These are phyloP conservation scores for Orychophragmus violaceus DNA, from an alignment of 345 rosid genomes.

Conservation along the genomic window DNA sequence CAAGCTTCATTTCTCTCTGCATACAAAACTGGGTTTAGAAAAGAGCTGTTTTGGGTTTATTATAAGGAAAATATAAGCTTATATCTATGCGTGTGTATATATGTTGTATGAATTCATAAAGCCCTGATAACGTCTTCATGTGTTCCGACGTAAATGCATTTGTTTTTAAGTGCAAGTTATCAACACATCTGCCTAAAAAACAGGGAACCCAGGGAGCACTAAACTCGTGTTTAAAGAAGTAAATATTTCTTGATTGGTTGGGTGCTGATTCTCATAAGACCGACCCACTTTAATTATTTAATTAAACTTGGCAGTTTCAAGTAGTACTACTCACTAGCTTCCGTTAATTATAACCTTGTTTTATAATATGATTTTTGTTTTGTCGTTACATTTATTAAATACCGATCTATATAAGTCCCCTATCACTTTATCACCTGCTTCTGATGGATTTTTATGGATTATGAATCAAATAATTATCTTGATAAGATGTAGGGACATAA, in stretches of 20 bases:
- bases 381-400: too few relatives aligned
- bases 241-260: background rate
- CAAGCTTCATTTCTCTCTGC: constrained; percentile 24
- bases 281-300: background rate
- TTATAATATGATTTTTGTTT: too few relatives aligned
- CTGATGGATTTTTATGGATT: too few relatives aligned
- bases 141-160: background rate
- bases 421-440: too few relatives aligned
- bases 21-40: background rate
- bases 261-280: constrained; percentile 18
- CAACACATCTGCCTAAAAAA: constrained; percentile 5
- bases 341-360: too few relatives aligned
- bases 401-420: too few relatives aligned
- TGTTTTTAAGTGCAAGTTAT: constrained; percentile 18
- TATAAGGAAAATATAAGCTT: too few relatives aligned
- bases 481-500: too few relatives aligned
- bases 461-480: too few relatives aligned
- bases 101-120: background rate
- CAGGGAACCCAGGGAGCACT: background rate
- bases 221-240: constrained; percentile 25
- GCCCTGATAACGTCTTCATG: constrained; percentile 28
- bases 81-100: background rate
- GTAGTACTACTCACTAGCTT: too few relatives aligned
- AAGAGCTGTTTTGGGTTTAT: constrained; percentile 6
- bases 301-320: too few relatives aligned